Conservation (phyloP, 106 monocot species). For the Triglochin maritima region DNA sequence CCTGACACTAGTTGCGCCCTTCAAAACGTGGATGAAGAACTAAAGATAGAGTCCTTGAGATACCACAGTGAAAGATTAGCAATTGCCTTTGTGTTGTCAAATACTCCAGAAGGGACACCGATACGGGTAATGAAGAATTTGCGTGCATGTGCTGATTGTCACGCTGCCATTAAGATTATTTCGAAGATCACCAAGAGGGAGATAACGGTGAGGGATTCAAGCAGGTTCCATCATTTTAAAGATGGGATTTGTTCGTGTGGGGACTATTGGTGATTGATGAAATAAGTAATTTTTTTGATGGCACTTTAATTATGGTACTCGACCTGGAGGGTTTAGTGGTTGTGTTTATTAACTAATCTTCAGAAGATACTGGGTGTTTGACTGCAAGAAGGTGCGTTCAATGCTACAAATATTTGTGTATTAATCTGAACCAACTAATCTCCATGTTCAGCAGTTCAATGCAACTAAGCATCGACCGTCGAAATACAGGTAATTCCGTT, state of each 20-base stretch:
- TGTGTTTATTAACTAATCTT: too few species aligned
- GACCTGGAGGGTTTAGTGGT: too few species aligned
- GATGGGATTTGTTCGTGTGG: conserved; percentile 70
- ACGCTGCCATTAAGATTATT: conserved; percentile 60
- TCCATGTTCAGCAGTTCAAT: too few species aligned
- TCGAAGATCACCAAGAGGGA: conserved; percentile 49
- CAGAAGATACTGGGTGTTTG: too few species aligned
- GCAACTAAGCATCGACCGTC: too few species aligned
- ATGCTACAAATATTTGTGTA: too few species aligned
- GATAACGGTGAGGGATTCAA: conserved; percentile 53
- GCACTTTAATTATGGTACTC: too few species aligned
- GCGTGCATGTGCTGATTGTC: conserved; percentile 58
- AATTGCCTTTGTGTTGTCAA: conserved; percentile 52
- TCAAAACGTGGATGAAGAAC: conserved; percentile 51
- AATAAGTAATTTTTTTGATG: neutral
- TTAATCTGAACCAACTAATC: too few species aligned
- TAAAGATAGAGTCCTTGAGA: conserved; percentile 49
- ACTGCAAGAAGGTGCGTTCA: too few species aligned
- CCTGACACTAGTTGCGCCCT: conserved; percentile 49
- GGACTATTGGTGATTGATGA: conserved; percentile 52
- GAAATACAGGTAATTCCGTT: too few species aligned
- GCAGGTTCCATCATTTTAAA: conserved; percentile 71
- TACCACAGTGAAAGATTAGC: conserved; percentile 83
- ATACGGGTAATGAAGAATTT: conserved; percentile 78
- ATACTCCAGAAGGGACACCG: conserved; percentile 35